These are phyloP conservation scores for Theileria parva DNA, from an alignment of 169 alveolate genomes.

Conservation along the genomic window DNA sequence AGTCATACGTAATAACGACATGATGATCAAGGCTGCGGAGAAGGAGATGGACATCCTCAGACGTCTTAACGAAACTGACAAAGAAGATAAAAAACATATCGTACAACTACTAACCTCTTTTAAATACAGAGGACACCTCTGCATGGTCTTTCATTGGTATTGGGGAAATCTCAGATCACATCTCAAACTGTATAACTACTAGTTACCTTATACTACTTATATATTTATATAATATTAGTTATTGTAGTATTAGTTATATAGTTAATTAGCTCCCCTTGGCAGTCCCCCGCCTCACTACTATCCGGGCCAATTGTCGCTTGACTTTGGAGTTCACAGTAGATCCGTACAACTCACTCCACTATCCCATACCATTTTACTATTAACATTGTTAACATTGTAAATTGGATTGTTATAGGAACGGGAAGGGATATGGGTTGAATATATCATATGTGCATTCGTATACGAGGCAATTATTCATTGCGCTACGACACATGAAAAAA, in stretches of 20 bases:
- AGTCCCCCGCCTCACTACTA: too few species aligned
- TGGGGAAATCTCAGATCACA: conserved; percentile 88
- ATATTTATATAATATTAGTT: too few species aligned
- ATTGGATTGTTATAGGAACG: conserved; percentile 61
- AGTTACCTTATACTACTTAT: too few species aligned
- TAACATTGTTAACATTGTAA: neutral
- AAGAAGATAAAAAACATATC: conserved; percentile 78
- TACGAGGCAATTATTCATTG: conserved; percentile 82
- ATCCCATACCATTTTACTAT: too few species aligned
- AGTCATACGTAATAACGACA: conserved; percentile 84
- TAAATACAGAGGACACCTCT: conserved; percentile 84
- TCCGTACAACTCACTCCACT: too few species aligned
- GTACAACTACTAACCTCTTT: conserved; percentile 80
- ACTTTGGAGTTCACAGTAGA: too few species aligned
- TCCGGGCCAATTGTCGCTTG: too few species aligned
- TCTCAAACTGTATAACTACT: conserved; percentile 67
- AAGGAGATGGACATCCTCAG: conserved; percentile 84
- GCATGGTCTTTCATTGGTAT: conserved; percentile 89
- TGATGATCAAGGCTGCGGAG: conserved; percentile 90
- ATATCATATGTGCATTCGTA: conserved; percentile 80
- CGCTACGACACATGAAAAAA: conserved; percentile 79
- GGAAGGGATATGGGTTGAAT: conserved; percentile 81
- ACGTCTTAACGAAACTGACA: conserved; percentile 79
- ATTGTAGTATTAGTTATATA: too few species aligned
- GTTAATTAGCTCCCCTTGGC: too few species aligned